Evolutionary conservation across 352 stramenopile species (phyloP).

Genomic region (Phytophthora citrophthora): DNA sequence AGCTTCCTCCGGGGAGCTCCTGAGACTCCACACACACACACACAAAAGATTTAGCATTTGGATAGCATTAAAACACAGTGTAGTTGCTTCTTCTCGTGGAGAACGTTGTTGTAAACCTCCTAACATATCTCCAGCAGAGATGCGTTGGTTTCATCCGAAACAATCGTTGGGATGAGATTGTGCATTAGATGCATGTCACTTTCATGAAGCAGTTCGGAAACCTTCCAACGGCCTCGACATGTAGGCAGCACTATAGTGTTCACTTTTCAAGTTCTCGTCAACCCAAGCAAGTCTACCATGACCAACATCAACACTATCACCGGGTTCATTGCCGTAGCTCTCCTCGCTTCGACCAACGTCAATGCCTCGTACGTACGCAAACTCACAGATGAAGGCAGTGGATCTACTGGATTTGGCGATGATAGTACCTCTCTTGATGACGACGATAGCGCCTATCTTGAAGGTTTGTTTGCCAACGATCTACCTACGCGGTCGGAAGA

Average conservation of each 20-base stretch:
- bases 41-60: constrained; percentile 7
- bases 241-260: not conserved
- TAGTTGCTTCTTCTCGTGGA: not conserved
- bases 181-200: not conserved
- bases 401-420: constrained; percentile 6
- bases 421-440: constrained; percentile 6
- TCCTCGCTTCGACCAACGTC: constrained; percentile 1
- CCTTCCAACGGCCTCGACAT: constrained; percentile 4
- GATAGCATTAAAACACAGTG: too few species aligned
- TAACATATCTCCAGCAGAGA: too few species aligned
- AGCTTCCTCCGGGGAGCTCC: constrained; percentile 34
- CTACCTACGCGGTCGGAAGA: constrained; percentile 12
- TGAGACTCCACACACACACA: constrained; percentile 59
- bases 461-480: constrained; percentile 6
- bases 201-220: constrained; percentile 6
- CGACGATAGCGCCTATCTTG: constrained; percentile 8
- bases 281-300: constrained; percentile 12
- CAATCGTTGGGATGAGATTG: constrained; percentile 7
- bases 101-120: not conserved
- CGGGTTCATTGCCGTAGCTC: constrained; percentile 3
- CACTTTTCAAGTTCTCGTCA: constrained; percentile 22
- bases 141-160: constrained; percentile 1
- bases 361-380: constrained; percentile 13
- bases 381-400: constrained; percentile 14
- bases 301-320: constrained; percentile 1